Evolutionary conservation across 2,329 filamentous ascomycete genomes (phyloP).

Genomic region (Pestalotiopsis sp.): DNA sequence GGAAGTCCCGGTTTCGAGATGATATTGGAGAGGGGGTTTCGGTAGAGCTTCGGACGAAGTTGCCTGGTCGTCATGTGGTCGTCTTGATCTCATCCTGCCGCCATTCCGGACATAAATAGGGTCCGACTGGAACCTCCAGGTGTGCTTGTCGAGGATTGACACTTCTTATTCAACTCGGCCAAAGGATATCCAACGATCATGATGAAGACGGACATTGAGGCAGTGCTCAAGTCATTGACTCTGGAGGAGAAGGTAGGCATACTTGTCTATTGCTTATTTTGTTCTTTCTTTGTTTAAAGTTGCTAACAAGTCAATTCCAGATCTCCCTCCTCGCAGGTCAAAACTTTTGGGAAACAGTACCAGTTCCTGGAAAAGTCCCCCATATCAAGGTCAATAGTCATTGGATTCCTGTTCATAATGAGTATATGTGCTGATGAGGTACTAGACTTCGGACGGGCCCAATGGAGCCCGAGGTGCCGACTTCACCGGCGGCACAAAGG

Average conservation of each 20-base stretch:
- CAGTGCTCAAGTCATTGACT: constrained; percentile 16
- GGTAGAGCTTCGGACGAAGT: not conserved
- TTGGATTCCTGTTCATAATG: not conserved
- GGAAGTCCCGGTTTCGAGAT: not conserved
- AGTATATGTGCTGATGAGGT: not conserved
- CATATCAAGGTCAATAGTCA: constrained; percentile 16
- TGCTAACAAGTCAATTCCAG: not conserved
- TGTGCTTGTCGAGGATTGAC: not conserved
- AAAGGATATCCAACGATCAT: not conserved
- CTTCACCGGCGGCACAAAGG: constrained; percentile 29
- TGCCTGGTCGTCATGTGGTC: not conserved
- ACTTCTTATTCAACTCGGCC: not conserved
- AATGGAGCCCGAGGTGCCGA: constrained; percentile 37
- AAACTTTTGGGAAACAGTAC: constrained; percentile 18
- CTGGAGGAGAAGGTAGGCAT: constrained; percentile 16
- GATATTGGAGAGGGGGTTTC: not conserved
- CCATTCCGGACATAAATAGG: not conserved
- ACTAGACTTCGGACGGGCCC: constrained; percentile 30
- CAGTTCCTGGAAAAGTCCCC: constrained; percentile 14
- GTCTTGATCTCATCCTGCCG: not conserved
- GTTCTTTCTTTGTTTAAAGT: not conserved
- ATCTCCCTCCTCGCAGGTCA: constrained; percentile 14
- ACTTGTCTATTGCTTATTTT: not conserved
- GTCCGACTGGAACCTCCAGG: not conserved
- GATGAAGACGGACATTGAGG: constrained; percentile 13